Percentiles rank a stretch among this genome's conserved stretches.
phyloP scores from a whole-genome alignment of 495 filamentous ascomycete genomes.

The Patellaria atrata region DNA sequence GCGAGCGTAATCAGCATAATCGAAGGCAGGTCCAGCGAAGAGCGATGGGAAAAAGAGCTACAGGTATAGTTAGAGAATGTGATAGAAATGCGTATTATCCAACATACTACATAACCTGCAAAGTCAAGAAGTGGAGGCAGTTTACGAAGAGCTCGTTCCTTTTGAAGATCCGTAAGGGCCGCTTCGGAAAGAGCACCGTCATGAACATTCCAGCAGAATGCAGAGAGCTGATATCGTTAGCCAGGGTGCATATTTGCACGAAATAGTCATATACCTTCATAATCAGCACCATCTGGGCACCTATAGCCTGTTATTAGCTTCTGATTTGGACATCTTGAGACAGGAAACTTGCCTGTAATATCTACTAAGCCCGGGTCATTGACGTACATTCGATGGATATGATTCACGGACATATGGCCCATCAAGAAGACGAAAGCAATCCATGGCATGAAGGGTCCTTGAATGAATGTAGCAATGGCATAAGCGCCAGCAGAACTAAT shows the following conservation, averaged over 20 bases:
- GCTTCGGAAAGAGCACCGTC: slow-evolving; percentile 69
- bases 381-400: slow-evolving; percentile 63
- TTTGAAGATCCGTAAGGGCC: slow-evolving; percentile 73
- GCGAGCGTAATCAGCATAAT: slow-evolving; percentile 78
- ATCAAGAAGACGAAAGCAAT: slow-evolving; percentile 86
- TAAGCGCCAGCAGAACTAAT: slow-evolving; percentile 71
- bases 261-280: slow-evolving; percentile 52
- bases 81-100: not conserved
- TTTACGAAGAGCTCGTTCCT: slow-evolving; percentile 57
- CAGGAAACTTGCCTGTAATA: slow-evolving; percentile 53
- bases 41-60: slow-evolving; percentile 81
- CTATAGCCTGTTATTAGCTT: slow-evolving; percentile 4
- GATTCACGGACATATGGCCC: slow-evolving; percentile 86
- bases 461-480: slow-evolving; percentile 65
- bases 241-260: not conserved
- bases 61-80: not conserved
- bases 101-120: slow-evolving; percentile 56
- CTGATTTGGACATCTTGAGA: not conserved
- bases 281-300: slow-evolving; percentile 90
- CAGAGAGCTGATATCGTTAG: slow-evolving; percentile 42
- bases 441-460: slow-evolving; percentile 98
- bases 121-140: slow-evolving; percentile 70
- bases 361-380: slow-evolving; percentile 54
- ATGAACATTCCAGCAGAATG: slow-evolving; percentile 95
- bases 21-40: slow-evolving; percentile 78